Evolutionary conservation across 164 flowering plant species (phyloP), one percentile per base, ranked within the genome.

Genomic region (Tinospora cordifolia): DNA sequence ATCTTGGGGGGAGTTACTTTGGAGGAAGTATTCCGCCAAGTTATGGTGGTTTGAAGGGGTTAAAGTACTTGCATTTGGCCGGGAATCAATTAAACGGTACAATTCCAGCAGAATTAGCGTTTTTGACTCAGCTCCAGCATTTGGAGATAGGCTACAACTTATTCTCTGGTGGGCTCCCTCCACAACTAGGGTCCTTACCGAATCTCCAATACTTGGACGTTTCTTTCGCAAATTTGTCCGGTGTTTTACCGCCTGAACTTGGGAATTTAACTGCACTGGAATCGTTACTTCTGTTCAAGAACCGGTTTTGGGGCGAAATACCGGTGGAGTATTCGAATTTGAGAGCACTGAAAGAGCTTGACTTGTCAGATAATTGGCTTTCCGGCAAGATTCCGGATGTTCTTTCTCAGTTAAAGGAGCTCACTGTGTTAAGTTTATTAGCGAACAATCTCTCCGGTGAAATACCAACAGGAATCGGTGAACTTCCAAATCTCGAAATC

Each of bases 1-100:
- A 90, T 77, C 87, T 95, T 38, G 94, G 98, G 0, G 99, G 99
- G 2, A 89, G 98, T 87, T 92, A 79, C 83, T 95, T 95, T 66
- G 77, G 79, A 0, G 99, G 96, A 12, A 38, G 40, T 3, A 85
- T 92, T 63, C 98, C 98, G 8, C 39, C 70, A 1, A 68, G 80
- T 30, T 89, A 83, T 71, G 90, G 96, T 36, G 73, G 77, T 13
- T 76, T 90, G 24, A 68, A 70, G 36, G 79, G 80, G 41, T 77
- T 95, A 7, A 83, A 78, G 76, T 83, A 72, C 70, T 79, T 94
- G 6, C 22, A 86, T 74, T 71, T 94, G 39, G 83, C 90, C 0
- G 99, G 99, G 41, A 92, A 92, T 75, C 3, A 22, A 0, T 70
- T 94, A 12, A 65, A 69, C 0, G 99, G 97, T 3, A 63, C 75